Evolutionary conservation across 2,329 filamentous ascomycete genomes (phyloP).

Genomic region (Chaetomiaceae sp.): DNA sequence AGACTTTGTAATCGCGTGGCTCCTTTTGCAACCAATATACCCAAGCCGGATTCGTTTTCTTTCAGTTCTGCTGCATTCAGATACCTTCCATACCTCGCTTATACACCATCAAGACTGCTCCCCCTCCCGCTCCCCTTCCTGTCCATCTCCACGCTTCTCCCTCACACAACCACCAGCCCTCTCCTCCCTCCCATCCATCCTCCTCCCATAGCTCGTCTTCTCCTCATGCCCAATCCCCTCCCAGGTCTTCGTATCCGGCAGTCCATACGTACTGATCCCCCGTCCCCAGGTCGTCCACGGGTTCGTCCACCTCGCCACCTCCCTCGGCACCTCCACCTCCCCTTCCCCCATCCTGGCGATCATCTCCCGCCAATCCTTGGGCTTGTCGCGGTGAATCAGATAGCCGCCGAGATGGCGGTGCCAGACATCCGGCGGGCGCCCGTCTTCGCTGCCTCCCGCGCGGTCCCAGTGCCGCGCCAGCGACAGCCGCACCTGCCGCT

Average conservation of each 20-base stretch:
- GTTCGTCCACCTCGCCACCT: constrained; percentile 22
- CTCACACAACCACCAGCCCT: neutral
- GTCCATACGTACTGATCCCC: constrained; percentile 24
- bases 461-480: constrained; percentile 21
- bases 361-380: constrained; percentile 22
- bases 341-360: too few species aligned
- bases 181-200: constrained; percentile 11
- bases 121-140: neutral
- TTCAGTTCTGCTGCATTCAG: neutral
- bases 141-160: neutral
- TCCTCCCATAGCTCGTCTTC: constrained; percentile 20
- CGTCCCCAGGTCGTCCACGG: constrained; percentile 25
- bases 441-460: constrained; percentile 8
- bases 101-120: constrained; percentile 14
- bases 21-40: constrained; percentile 12
- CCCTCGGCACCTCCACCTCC: constrained; percentile 14
- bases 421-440: constrained; percentile 22
- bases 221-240: constrained; percentile 24
- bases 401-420: constrained; percentile 23
- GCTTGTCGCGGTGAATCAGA: constrained; percentile 25
- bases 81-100: too few species aligned
- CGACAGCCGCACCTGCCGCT: constrained; percentile 54
- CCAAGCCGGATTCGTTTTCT: constrained; percentile 4
- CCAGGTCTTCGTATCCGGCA: constrained; percentile 26
- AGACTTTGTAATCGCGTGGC: constrained; percentile 5